Conservation (phyloP, 176 grass and related monocot species). For the Raddia distichophylla region DNA sequence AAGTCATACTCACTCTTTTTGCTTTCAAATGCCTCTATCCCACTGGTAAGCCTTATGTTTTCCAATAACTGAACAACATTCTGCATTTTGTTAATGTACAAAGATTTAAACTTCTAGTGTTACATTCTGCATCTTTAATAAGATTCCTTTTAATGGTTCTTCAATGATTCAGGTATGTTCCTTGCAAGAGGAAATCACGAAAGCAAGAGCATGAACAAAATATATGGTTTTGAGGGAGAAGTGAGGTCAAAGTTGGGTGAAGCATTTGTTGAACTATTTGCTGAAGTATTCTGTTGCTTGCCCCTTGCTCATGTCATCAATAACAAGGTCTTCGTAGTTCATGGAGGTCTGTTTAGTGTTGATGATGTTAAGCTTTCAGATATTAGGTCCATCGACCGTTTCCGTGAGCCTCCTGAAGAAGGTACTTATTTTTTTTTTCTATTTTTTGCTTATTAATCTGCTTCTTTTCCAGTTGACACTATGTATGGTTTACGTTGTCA, state of each 20-base stretch:
- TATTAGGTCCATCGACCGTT: constrained; percentile 87
- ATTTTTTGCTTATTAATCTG: background rate
- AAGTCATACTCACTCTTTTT: constrained; percentile 98
- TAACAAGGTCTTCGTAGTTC: constrained; percentile 81
- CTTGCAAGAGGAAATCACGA: constrained; percentile 95
- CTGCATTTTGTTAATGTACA: constrained; percentile 3
- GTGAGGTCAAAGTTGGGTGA: constrained; percentile 83
- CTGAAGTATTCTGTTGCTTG: constrained; percentile 89
- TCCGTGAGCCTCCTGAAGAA: constrained; percentile 95
- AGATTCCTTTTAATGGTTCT: constrained; percentile 32
- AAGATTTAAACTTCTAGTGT: background rate
- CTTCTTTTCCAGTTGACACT: constrained; percentile 9
- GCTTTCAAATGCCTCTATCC: constrained; percentile 92
- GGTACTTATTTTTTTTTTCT: constrained; percentile 44
- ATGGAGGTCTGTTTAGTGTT: constrained; percentile 92
- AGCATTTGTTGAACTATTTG: constrained; percentile 86
- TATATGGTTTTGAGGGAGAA: constrained; percentile 98
- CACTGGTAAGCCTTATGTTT: constrained; percentile 49
- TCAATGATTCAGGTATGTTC: constrained; percentile 73
- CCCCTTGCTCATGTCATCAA: constrained; percentile 96
- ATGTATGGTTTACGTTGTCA: background rate
- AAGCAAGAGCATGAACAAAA: constrained; percentile 99
- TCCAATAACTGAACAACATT: background rate
- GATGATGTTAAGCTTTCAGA: constrained; percentile 95
- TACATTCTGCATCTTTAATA: background rate